A percentile compares a stretch with the other conserved stretches of the same genome.
These are phyloP conservation scores for Hypsizygus marmoreus DNA, from an alignment of 768 basidiomycete species.

Conservation along the genomic window DNA sequence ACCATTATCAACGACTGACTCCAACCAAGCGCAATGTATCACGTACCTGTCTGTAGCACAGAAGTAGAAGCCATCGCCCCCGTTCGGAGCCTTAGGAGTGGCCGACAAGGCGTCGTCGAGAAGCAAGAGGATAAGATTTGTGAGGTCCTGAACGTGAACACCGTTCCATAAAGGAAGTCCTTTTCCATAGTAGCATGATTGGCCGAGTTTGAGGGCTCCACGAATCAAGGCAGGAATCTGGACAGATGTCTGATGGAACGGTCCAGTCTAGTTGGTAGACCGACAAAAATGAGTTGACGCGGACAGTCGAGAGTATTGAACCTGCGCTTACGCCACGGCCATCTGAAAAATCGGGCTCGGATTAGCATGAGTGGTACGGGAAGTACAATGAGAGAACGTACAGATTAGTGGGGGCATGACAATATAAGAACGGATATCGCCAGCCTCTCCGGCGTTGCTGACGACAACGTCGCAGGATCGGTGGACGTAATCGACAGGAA, in stretches of 20 bases:
- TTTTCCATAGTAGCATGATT: slow-evolving; percentile 16
- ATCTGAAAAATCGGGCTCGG: slow-evolving; percentile 6
- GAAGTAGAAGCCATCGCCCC: slow-evolving; percentile 16
- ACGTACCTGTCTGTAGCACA: slow-evolving; percentile 15
- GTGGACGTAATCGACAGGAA: slow-evolving; percentile 16
- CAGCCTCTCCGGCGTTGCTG: slow-evolving; percentile 14
- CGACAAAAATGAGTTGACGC: not conserved
- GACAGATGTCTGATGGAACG: slow-evolving; percentile 19
- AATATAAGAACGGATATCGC: slow-evolving; percentile 16
- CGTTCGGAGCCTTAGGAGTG: slow-evolving; percentile 10
- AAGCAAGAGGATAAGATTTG: slow-evolving; percentile 10
- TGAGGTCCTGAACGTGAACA: slow-evolving; percentile 17
- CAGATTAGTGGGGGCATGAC: slow-evolving; percentile 18
- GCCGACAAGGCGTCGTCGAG: slow-evolving; percentile 14
- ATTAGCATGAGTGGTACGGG: not conserved
- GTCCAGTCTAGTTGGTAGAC: slow-evolving; percentile 10
- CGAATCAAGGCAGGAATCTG: slow-evolving; percentile 17
- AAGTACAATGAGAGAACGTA: not conserved
- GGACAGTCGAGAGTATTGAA: not conserved
- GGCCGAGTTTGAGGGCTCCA: slow-evolving; percentile 12
- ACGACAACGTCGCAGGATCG: slow-evolving; percentile 13
- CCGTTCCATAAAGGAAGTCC: slow-evolving; percentile 16
- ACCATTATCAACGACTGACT: not conserved
- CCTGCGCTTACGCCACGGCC: slow-evolving; percentile 15
- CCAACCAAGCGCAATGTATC: not conserved